These are phyloP conservation scores for Kazachstania martiniae DNA, from an alignment of 805 yeast species.

Conservation along the genomic window DNA sequence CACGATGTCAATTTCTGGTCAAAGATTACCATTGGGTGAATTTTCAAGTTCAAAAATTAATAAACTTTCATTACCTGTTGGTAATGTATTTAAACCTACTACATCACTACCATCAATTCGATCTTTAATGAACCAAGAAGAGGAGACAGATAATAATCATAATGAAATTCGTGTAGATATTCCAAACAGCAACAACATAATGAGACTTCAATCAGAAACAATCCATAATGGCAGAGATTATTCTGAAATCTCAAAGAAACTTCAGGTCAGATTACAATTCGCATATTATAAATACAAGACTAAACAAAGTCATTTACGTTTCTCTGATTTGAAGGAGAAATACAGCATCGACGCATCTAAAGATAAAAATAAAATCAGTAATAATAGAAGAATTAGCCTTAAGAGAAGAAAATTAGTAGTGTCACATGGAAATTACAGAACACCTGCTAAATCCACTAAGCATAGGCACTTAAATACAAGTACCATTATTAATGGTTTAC, in stretches of 20 bases:
- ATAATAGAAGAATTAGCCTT: not conserved
- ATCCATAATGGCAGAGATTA: constrained; percentile 9
- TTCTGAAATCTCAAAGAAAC: constrained; percentile 21
- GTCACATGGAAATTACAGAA: constrained; percentile 20
- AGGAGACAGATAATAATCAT: not conserved
- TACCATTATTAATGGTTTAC: not conserved
- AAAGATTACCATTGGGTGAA: constrained; percentile 20
- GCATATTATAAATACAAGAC: constrained; percentile 45
- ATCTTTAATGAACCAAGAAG: constrained; percentile 8
- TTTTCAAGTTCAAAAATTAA: constrained; percentile 19
- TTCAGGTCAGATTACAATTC: constrained; percentile 38
- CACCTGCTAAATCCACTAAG: constrained; percentile 9
- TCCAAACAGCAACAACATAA: too few relatives aligned
- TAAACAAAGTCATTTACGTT: constrained; percentile 30
- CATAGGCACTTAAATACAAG: not conserved
- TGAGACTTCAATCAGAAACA: too few relatives aligned
- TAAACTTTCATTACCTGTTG: constrained; percentile 7
- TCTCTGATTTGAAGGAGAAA: constrained; percentile 6
- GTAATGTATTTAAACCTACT: not conserved
- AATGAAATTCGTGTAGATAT: too few relatives aligned
- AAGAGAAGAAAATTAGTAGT: constrained; percentile 18
- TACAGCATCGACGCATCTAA: not conserved
- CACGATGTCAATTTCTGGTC: constrained; percentile 12
- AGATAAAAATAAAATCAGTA: not conserved
- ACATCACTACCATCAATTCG: constrained; percentile 15